Evolutionary conservation across 2,329 filamentous ascomycete species (phyloP), one percentile per base, ranked within the genome.

Genomic region (Aspergillus thermomutatus): DNA sequence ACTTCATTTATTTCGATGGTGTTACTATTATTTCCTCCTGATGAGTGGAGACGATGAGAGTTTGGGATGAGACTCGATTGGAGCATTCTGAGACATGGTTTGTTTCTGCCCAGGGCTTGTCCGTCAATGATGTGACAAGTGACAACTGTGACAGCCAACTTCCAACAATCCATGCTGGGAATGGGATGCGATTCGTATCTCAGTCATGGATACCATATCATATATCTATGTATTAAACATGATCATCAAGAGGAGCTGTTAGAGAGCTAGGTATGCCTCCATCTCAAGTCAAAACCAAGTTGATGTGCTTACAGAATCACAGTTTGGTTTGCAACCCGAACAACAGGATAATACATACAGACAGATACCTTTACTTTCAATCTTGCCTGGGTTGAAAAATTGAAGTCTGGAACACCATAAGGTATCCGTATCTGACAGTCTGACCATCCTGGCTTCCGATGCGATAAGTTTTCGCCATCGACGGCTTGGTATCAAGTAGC

Each of bases 21-120:
- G 55, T 54, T 57, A 51, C 56, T 60, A 56, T 37, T 17, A 53
- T 45, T 43, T 48, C 48, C 31, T 46, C 21, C 43, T 46, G 43
- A 46, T 23, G 14, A 56, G 58, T 61, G 62, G 57, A 60, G 55
- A 49, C 23, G 3, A 23, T 46, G 23, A 25, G 21, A 26, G 14
- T 26, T 46, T 46, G 37, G n/a, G n/a, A 53, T 19, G n/a, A 26
- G 19, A 43, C 41, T 52, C 60, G 56, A 66, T 68, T 60, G 59
- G 61, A 52, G n/a, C 55, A 50, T 47, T 37, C 68, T 72, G 69
- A 72, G 69, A 72, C 69, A 71, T 64, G 61, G 62, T 59, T 59
- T 66, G 69, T 71, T 71, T 71, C 68, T 66, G 58, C 45, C 55
- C 53, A 61, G 58, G 53, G 52, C 55, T 62, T 49, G 43, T 55